These are phyloP conservation scores for Eucalyptus erythrocorys DNA, from an alignment of 345 rosid species.

Conservation along the genomic window DNA sequence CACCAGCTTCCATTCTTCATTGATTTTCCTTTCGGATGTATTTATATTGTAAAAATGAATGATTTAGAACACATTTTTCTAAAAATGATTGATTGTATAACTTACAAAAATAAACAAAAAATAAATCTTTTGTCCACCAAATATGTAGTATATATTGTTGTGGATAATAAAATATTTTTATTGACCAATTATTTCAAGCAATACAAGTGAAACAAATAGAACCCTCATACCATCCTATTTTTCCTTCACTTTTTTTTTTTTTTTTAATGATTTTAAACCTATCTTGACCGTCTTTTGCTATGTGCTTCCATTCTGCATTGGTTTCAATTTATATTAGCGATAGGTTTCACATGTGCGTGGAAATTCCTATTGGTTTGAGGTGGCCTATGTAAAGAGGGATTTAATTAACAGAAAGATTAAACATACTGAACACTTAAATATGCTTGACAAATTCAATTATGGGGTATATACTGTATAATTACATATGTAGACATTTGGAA, in stretches of 20 bases:
- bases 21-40: background rate
- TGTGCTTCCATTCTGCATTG: background rate
- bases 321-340: background rate
- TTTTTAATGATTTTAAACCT: background rate
- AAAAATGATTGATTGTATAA: background rate
- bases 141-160: too few species aligned
- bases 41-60: background rate
- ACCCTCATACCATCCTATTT: background rate
- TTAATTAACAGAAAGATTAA: background rate
- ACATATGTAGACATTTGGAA: too few species aligned
- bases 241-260: background rate
- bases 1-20: background rate
- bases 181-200: too few species aligned
- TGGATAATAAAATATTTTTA: background rate
- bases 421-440: background rate
- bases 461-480: too few species aligned
- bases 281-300: background rate
- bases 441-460: too few species aligned
- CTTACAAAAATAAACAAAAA: background rate
- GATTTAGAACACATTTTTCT: background rate
- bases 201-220: fast-evolving
- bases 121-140: fast-evolving
- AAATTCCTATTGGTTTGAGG: background rate
- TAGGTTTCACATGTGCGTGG: background rate
- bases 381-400: background rate